Evolutionary conservation across 1,284 basidiomycete genomes (phyloP).

Genomic region (Volvariella volvacea): DNA sequence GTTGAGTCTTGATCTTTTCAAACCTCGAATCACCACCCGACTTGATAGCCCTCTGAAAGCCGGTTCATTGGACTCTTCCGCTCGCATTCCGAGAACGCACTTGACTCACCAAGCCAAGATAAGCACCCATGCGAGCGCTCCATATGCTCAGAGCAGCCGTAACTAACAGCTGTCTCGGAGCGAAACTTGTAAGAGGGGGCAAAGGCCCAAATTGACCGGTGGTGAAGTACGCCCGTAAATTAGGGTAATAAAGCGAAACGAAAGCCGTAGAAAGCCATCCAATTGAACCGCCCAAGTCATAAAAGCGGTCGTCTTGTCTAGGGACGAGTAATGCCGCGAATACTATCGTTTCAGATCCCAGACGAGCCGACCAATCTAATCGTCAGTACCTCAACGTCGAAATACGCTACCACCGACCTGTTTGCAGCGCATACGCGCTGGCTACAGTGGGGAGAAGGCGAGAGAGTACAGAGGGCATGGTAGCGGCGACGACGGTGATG

Average conservation of each 20-base stretch:
- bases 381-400: neutral
- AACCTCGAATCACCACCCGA: slow-evolving; percentile 60
- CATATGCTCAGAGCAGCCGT: slow-evolving; percentile 40
- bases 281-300: slow-evolving; percentile 52
- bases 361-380: slow-evolving; percentile 7
- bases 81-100: neutral
- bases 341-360: too few relatives aligned
- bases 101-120: slow-evolving; percentile 48
- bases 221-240: slow-evolving; percentile 40
- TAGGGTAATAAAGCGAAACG: slow-evolving; percentile 57
- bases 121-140: slow-evolving; percentile 58
- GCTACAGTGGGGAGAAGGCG: slow-evolving; percentile 26
- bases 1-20: slow-evolving; percentile 60
- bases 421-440: slow-evolving; percentile 28
- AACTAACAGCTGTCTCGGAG: slow-evolving; percentile 24
- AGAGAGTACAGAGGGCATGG: slow-evolving; percentile 26
- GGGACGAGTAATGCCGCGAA: slow-evolving; percentile 52
- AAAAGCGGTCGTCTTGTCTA: slow-evolving; percentile 48
- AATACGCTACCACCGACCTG: slow-evolving; percentile 16
- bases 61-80: neutral
- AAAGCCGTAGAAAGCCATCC: slow-evolving; percentile 65
- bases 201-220: slow-evolving; percentile 29
- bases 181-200: slow-evolving; percentile 43
- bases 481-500: slow-evolving; percentile 3
- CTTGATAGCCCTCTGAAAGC: slow-evolving; percentile 29